Conservation (phyloP, 805 yeast species). For the Yamadazyma nakazawae region DNA sequence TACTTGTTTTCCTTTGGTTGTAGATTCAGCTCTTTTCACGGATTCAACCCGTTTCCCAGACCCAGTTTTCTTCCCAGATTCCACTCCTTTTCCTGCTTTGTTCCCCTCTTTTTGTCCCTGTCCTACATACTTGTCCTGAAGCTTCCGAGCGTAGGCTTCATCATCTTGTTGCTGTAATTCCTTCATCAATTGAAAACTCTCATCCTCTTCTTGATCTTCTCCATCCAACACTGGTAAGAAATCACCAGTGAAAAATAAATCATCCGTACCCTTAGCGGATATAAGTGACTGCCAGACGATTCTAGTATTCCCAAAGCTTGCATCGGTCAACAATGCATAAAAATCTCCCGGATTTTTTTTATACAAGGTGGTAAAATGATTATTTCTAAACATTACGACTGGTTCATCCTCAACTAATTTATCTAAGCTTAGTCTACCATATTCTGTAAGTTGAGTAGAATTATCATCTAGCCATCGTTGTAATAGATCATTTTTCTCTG, state of each 20-base stretch:
- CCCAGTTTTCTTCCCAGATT: neutral
- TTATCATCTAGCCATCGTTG: slow-evolving; percentile 49
- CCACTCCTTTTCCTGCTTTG: neutral
- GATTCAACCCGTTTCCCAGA: no score
- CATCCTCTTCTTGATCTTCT: slow-evolving; percentile 7
- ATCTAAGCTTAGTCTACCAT: slow-evolving; percentile 55
- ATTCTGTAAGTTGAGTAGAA: slow-evolving; percentile 70
- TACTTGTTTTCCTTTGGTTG: no score
- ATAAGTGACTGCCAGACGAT: slow-evolving; percentile 81
- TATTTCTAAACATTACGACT: slow-evolving; percentile 80
- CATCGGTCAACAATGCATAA: slow-evolving; percentile 70
- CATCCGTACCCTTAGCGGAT: slow-evolving; percentile 66
- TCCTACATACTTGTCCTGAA: slow-evolving; percentile 33
- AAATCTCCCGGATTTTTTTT: slow-evolving; percentile 48
- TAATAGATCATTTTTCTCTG: slow-evolving; percentile 11
- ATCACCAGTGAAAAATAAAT: slow-evolving; percentile 63
- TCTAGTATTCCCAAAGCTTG: slow-evolving; percentile 52
- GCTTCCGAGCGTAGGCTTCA: slow-evolving; percentile 42
- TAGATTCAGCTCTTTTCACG: slow-evolving; percentile 10
- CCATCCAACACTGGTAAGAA: slow-evolving; percentile 47
- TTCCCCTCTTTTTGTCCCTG: slow-evolving; percentile 12
- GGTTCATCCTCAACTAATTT: slow-evolving; percentile 51
- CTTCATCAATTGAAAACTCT: slow-evolving; percentile 37
- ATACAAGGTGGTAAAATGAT: slow-evolving; percentile 76
- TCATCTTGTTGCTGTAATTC: slow-evolving; percentile 60